Conservation (phyloP, 192 early-diverging fungal species). For the Piromyces finnis region DNA sequence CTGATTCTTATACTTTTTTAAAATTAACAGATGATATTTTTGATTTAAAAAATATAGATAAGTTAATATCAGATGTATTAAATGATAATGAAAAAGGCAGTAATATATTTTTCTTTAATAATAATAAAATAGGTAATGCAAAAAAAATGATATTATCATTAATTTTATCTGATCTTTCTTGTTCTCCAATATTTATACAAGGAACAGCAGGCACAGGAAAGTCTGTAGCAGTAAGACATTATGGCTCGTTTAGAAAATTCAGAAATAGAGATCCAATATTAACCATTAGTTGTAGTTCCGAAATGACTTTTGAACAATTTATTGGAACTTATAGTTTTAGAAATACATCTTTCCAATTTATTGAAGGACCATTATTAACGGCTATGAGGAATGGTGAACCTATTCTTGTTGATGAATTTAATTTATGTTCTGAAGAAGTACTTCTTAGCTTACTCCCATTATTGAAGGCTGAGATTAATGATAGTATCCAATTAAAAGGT, state of each 20-base stretch:
- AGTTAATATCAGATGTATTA: neutral
- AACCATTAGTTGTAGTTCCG: neutral
- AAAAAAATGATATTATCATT: neutral
- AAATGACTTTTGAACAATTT: neutral
- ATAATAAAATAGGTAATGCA: neutral
- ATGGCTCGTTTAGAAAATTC: neutral
- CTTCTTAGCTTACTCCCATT: neutral
- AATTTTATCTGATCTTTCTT: neutral
- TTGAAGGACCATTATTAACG: neutral
- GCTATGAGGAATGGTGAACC: neutral
- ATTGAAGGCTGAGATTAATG: neutral
- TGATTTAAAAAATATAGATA: neutral
- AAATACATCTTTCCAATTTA: neutral
- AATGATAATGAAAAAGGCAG: neutral
- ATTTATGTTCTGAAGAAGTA: neutral
- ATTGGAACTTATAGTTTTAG: neutral
- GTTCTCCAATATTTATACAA: neutral
- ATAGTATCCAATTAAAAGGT: neutral
- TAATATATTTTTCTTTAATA: neutral
- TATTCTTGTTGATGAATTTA: neutral
- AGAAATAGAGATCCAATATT: neutral
- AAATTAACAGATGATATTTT: neutral
- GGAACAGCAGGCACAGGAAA: neutral
- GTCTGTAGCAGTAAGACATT: neutral
- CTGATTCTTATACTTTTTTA: neutral